phyloP scores from a whole-genome alignment of 768 basidiomycete species.

The Russula sp. region DNA sequence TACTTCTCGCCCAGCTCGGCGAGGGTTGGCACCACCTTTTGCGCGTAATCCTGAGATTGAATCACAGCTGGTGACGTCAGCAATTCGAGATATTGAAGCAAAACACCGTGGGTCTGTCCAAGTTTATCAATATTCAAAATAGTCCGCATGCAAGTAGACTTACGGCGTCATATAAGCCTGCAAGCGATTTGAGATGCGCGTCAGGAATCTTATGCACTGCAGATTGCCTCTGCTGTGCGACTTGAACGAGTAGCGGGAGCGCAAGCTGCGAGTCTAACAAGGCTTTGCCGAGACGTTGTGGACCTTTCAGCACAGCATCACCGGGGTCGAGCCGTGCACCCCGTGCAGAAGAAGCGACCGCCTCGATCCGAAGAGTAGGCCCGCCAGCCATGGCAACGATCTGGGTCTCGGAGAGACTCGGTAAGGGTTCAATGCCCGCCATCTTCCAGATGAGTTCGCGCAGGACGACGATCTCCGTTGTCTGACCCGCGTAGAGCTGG shows the following conservation, averaged over 20 bases:
- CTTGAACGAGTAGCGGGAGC: conserved; percentile 83
- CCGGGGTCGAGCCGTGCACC: conserved; percentile 65
- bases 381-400: conserved; percentile 90
- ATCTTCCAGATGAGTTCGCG: conserved; percentile 91
- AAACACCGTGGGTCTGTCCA: conserved; percentile 76
- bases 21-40: conserved; percentile 66
- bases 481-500: conserved; percentile 74
- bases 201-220: conserved; percentile 71
- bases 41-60: conserved; percentile 62
- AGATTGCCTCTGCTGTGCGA: conserved; percentile 85
- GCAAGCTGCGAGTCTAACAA: conserved; percentile 67
- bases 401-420: conserved; percentile 83
- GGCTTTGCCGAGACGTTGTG: conserved; percentile 56
- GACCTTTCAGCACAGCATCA: conserved; percentile 57
- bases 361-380: conserved; percentile 77
- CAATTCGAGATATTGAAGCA: conserved; percentile 88
- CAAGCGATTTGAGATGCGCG: conserved; percentile 78
- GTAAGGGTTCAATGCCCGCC: conserved; percentile 89
- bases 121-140: conserved; percentile 17
- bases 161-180: conserved; percentile 84
- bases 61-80: conserved; percentile 68
- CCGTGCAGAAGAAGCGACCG: conserved; percentile 70
- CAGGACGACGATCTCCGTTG: conserved; percentile 87
- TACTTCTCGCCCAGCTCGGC: conserved; percentile 65
- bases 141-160: conserved; percentile 30